phyloP scores from a whole-genome alignment of 2,329 filamentous ascomycete species.

The Pyricularia pennisetigena region DNA sequence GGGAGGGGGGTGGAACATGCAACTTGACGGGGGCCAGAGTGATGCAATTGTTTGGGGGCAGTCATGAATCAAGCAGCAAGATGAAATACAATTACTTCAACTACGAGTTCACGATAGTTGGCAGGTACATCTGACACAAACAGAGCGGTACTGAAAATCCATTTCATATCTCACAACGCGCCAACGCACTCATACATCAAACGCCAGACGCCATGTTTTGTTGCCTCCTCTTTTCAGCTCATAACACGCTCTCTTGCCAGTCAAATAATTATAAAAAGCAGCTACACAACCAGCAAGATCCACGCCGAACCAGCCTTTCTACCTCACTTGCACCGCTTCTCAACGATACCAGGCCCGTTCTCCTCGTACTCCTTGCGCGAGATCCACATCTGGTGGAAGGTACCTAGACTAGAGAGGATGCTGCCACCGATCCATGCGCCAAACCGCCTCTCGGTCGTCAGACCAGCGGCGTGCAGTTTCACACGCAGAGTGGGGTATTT shows the following conservation, averaged over 20 bases:
- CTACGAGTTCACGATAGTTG: background rate
- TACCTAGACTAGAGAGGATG: slow-evolving; percentile 82
- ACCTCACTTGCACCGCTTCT: slow-evolving; percentile 82
- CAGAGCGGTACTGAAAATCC: background rate
- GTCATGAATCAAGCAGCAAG: background rate
- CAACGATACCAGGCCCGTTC: slow-evolving; percentile 80
- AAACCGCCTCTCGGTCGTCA: slow-evolving; percentile 71
- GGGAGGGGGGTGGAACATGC: background rate
- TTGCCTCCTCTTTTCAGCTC: background rate
- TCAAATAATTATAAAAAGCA: background rate
- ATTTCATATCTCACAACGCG: background rate
- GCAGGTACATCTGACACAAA: background rate
- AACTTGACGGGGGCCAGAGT: background rate
- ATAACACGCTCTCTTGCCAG: background rate
- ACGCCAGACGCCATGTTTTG: background rate
- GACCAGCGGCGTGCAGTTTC: slow-evolving; percentile 77
- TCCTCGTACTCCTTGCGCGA: slow-evolving; percentile 96
- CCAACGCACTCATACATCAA: background rate
- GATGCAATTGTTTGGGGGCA: background rate
- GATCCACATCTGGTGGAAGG: slow-evolving; percentile 99
- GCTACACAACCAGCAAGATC: background rate
- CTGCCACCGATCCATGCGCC: slow-evolving; percentile 78
- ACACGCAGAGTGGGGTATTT: slow-evolving; percentile 82
- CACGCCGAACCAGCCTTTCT: background rate
- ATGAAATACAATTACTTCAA: background rate